Evolutionary conservation across 805 yeast species (phyloP), one percentile per base, ranked within the genome.

Genomic region (Saccharomycopsis oosterbeekiorum): DNA sequence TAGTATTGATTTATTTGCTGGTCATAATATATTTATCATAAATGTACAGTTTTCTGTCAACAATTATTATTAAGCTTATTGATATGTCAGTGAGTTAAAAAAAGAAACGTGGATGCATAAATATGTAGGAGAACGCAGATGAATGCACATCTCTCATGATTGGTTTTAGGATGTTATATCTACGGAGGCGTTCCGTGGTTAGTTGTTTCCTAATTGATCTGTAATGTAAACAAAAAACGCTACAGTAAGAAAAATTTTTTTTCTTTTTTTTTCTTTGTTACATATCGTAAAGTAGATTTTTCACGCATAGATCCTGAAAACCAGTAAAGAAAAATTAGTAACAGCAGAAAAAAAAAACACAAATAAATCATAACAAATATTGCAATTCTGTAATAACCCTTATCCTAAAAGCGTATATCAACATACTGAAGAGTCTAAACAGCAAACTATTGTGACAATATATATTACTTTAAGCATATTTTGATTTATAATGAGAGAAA

Each of bases 401-500:
- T 40, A 40, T n/a, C 50, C 50, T 42, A 4, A 42, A 2, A 42
- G 24, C 26, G 50, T 17, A 42, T 42, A 9, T n/a, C 17, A 42
- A 42, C 4, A 42, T 21, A n/a, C 11, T 17, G 50, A 17, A 19
- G 19, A 2, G 50, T 2, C 34, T 11, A 47, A 42, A 17, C 24
- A 47, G n/a, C 19, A 47, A 24, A 47, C 26, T 47, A 21, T 47
- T 21, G 24, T 24, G n/a, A 21, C n/a, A 47, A 24, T 19, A 15
- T 42, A 42, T n/a, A 47, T 9, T 47, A 26, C 15, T 24, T 21
- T 17, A 47, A 47, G 21, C 21, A 47, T 12, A 47, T n/a, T 24
- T 47, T 47, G 53, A 47, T 47, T 24, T 4, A 57, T 40, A 51
- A 57, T 57, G 60, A 57, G 60, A 57, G 60, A 57, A 57, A 57